Conservation (phyloP, 2,329 filamentous ascomycete species). For the Clathrospora elynae region DNA sequence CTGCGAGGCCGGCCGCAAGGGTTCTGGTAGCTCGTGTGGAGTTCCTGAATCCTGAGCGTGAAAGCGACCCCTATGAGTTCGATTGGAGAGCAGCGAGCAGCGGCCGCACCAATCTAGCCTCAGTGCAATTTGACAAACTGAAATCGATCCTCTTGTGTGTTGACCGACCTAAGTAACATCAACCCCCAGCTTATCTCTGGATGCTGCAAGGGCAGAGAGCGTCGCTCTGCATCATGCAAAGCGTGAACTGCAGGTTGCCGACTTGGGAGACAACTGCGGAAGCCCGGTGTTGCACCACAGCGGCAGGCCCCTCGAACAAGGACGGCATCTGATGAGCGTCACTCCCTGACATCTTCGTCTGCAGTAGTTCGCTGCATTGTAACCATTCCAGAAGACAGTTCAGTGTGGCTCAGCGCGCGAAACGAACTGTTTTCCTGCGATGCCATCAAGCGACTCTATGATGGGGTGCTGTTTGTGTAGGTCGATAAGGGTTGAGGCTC, state of each 20-base stretch:
- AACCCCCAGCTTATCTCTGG: conserved; percentile 17
- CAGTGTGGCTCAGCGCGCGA: conserved; percentile 27
- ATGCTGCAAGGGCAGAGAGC: conserved; percentile 19
- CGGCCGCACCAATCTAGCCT: conserved; percentile 27
- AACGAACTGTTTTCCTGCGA: conserved; percentile 34
- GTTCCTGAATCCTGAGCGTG: too few species aligned
- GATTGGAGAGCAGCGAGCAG: conserved; percentile 50
- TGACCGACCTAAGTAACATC: conserved; percentile 30
- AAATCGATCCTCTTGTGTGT: conserved; percentile 31
- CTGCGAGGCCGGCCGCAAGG: conserved; percentile 33
- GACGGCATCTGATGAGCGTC: conserved; percentile 9
- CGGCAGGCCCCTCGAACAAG: conserved; percentile 24
- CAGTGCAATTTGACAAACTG: conserved; percentile 36
- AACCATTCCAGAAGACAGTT: conserved; percentile 39
- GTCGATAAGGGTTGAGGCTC: conserved; percentile 14
- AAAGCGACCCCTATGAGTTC: too few species aligned
- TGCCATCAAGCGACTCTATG: conserved; percentile 30
- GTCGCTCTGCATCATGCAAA: conserved; percentile 3
- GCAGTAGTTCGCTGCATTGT: conserved; percentile 31
- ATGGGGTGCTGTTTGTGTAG: conserved; percentile 4
- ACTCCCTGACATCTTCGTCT: conserved; percentile 32
- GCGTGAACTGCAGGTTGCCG: conserved; percentile 4
- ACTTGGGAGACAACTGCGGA: not conserved
- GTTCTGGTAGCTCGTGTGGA: conserved; percentile 12
- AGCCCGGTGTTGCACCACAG: conserved; percentile 30